Percentiles rank a stretch among this genome's conserved stretches.
phyloP scores from a whole-genome alignment of 2,329 filamentous ascomycete species.

The Ascochyta koolunga region DNA sequence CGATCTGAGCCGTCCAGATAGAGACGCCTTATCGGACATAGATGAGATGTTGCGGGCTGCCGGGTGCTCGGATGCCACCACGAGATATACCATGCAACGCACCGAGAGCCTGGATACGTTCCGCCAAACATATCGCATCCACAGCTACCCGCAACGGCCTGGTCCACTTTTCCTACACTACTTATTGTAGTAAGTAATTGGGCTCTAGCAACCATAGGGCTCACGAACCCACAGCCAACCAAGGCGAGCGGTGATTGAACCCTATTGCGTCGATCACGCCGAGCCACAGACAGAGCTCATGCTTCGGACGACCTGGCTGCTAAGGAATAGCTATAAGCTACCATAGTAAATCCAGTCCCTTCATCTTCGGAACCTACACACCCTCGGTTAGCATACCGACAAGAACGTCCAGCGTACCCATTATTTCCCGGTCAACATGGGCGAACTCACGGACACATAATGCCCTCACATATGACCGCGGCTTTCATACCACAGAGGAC shows the following conservation, averaged over 20 bases:
- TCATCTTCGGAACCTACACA: not conserved
- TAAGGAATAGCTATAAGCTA: not conserved
- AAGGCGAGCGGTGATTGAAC: conserved; percentile 1
- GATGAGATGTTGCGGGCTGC: not conserved
- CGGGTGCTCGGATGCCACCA: not conserved
- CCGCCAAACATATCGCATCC: not conserved
- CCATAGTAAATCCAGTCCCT: not conserved
- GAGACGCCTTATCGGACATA: conserved; percentile 1
- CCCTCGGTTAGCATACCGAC: conserved; percentile 5
- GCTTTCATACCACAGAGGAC: not conserved
- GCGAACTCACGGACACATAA: not conserved
- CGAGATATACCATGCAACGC: not conserved
- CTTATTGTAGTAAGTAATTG: too few species aligned
- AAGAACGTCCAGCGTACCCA: not conserved
- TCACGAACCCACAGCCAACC: not conserved
- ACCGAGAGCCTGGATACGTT: not conserved
- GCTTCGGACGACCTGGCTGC: not conserved
- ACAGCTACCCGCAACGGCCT: not conserved
- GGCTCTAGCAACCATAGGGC: not conserved
- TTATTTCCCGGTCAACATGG: not conserved
- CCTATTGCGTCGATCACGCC: conserved; percentile 6
- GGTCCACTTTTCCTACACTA: not conserved
- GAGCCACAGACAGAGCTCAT: not conserved
- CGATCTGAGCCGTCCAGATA: not conserved
- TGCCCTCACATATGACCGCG: not conserved